Evolutionary conservation across 352 stramenopile species (phyloP).

Genomic region (Peronospora belbahrii): DNA sequence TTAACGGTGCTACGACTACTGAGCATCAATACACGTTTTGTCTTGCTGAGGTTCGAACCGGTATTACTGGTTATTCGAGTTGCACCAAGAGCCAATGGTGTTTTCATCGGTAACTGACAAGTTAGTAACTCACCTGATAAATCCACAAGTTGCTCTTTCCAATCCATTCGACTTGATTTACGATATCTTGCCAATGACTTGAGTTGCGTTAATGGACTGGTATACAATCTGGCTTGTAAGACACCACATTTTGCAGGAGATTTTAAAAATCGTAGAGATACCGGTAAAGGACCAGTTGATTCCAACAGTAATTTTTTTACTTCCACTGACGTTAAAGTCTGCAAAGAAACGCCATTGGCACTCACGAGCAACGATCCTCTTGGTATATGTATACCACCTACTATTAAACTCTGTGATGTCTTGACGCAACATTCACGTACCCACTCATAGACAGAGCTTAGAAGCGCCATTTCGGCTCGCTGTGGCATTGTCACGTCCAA

Average conservation of each 20-base stretch:
- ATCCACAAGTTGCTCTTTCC: conserved; percentile 60
- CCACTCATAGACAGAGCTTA: conserved; percentile 50
- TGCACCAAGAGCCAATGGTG: conserved; percentile 13
- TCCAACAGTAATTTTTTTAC: conserved; percentile 38
- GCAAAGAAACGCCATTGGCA: conserved; percentile 49
- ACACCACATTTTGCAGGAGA: conserved; percentile 40
- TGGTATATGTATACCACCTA: conserved; percentile 25
- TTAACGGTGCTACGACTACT: conserved; percentile 48
- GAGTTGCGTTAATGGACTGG: conserved; percentile 46
- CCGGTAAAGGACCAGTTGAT: conserved; percentile 21
- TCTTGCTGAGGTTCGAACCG: conserved; percentile 13
- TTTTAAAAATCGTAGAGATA: conserved; percentile 43
- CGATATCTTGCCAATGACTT: conserved; percentile 50
- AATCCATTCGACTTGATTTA: conserved; percentile 25
- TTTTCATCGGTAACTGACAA: conserved; percentile 27
- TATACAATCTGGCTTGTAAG: conserved; percentile 44
- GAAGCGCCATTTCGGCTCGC: conserved; percentile 28
- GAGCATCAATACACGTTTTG: conserved; percentile 37
- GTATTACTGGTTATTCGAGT: conserved; percentile 9
- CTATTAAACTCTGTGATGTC: conserved; percentile 31
- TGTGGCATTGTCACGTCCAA: conserved; percentile 27
- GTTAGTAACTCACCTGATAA: conserved; percentile 55
- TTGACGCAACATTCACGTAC: conserved; percentile 43
- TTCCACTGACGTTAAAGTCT: conserved; percentile 44
- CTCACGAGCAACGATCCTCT: conserved; percentile 55